These are phyloP conservation scores for Sarocladiaceae sp. DNA, from an alignment of 2,329 filamentous ascomycete genomes.

Conservation along the genomic window DNA sequence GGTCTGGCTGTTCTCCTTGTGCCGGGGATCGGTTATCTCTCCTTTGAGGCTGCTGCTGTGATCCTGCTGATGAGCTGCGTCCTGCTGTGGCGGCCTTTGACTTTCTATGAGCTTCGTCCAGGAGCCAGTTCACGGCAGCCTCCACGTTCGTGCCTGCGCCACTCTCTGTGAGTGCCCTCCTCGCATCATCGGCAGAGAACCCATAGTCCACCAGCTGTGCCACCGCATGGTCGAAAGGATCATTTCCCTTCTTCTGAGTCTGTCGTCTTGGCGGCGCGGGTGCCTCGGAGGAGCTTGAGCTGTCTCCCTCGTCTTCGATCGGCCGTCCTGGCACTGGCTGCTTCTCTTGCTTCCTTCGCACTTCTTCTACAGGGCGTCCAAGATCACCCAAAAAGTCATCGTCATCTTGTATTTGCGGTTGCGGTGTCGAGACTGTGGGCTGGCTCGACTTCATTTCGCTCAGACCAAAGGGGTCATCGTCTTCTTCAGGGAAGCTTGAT, in stretches of 20 bases:
- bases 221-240: slow-evolving; percentile 65
- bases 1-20: slow-evolving; percentile 44
- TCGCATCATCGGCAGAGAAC: slow-evolving; percentile 79
- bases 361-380: slow-evolving; percentile 57
- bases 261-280: slow-evolving; percentile 14
- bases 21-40: slow-evolving; percentile 51
- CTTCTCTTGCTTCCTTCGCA: slow-evolving; percentile 40
- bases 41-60: slow-evolving; percentile 17
- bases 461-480: slow-evolving; percentile 86
- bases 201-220: slow-evolving; percentile 93
- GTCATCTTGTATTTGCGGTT: slow-evolving; percentile 37
- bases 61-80: slow-evolving; percentile 37
- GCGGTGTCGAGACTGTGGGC: slow-evolving; percentile 19
- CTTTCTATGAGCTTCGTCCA: slow-evolving; percentile 86
- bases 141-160: slow-evolving; percentile 76
- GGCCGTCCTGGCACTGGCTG: slow-evolving; percentile 49
- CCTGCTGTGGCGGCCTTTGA: slow-evolving; percentile 65
- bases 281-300: slow-evolving; percentile 40
- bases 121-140: slow-evolving; percentile 77
- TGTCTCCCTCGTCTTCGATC: slow-evolving; percentile 39
- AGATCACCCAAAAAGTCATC: slow-evolving; percentile 62
- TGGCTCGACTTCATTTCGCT: slow-evolving; percentile 48
- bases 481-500: slow-evolving; percentile 49
- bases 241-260: slow-evolving; percentile 19
- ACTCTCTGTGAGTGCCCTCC: slow-evolving; percentile 71